Evolutionary conservation across 163 green algal genomes (phyloP).

Genomic region (Chlamydomonas reinhardtii): DNA sequence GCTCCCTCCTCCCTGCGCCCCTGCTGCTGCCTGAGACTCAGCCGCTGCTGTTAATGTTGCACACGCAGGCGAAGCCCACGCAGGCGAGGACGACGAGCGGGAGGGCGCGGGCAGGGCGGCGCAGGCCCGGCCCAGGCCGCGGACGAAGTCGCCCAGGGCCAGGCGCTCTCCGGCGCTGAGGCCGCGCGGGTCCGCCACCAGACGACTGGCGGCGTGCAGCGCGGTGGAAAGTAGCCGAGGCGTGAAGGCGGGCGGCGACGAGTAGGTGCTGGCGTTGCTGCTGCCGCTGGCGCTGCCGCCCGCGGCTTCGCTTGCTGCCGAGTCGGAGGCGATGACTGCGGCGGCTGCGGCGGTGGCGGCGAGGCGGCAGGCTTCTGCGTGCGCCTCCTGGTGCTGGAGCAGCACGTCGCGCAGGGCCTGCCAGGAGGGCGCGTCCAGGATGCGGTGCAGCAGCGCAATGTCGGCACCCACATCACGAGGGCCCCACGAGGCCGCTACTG

Average conservation of each 20-base stretch:
- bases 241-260: slow-evolving; percentile 6
- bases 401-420: not conserved
- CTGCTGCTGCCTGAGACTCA: too few relatives aligned
- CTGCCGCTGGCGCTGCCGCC: not conserved
- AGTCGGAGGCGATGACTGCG: not conserved
- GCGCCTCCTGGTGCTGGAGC: not conserved
- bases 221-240: slow-evolving; percentile 32
- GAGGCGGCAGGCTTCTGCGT: not conserved
- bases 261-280: not conserved
- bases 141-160: slow-evolving; percentile 9
- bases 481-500: not conserved
- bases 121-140: slow-evolving; percentile 3
- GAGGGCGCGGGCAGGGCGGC: not conserved
- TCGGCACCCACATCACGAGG: not conserved
- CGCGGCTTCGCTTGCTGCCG: not conserved
- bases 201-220: not conserved
- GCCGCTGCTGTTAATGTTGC: too few relatives aligned
- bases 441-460: not conserved
- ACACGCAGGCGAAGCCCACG: too few relatives aligned
- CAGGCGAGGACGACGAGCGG: too few relatives aligned
- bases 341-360: not conserved
- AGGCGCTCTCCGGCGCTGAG: slow-evolving; percentile 9
- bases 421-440: not conserved
- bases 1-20: too few relatives aligned
- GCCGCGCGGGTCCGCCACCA: slow-evolving; percentile 3